A percentile compares a stretch with the other conserved stretches of the same genome.
These are phyloP conservation scores for Leishmania braziliensis DNA, from an alignment of 208 protist species.

Conservation along the genomic window DNA sequence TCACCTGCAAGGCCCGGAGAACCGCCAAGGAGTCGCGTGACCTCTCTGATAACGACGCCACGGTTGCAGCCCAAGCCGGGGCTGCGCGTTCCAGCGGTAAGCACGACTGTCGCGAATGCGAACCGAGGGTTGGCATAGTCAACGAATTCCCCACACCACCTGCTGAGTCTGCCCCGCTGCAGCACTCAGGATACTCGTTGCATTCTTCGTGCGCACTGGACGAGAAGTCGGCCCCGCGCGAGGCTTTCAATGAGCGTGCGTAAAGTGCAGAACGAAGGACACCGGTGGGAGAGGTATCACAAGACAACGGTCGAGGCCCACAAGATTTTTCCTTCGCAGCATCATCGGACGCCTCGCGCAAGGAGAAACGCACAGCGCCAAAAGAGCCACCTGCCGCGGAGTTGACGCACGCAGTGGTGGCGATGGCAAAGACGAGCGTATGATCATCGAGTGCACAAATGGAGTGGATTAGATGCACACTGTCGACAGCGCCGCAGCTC, in stretches of 20 bases:
- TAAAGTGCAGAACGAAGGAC: neutral
- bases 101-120: neutral
- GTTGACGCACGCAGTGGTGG: neutral
- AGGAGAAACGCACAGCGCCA: neutral
- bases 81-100: neutral
- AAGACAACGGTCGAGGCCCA: neutral
- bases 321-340: neutral
- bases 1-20: neutral
- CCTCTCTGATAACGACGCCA: neutral
- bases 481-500: neutral
- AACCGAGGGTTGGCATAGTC: neutral
- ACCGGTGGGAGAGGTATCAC: neutral
- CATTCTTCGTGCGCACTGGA: too few relatives aligned
- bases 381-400: neutral
- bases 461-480: neutral
- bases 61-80: neutral
- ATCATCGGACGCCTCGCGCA: neutral
- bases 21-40: neutral
- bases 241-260: neutral
- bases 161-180: neutral
- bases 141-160: neutral
- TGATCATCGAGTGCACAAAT: slow-evolving; percentile 12
- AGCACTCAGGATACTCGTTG: neutral
- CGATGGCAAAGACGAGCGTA: slow-evolving; percentile 18
- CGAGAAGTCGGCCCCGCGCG: neutral